Base-by-base conservation (phyloP, 495 filamentous ascomycete genomes). In the Podospora pseudopauciseta region DNA sequence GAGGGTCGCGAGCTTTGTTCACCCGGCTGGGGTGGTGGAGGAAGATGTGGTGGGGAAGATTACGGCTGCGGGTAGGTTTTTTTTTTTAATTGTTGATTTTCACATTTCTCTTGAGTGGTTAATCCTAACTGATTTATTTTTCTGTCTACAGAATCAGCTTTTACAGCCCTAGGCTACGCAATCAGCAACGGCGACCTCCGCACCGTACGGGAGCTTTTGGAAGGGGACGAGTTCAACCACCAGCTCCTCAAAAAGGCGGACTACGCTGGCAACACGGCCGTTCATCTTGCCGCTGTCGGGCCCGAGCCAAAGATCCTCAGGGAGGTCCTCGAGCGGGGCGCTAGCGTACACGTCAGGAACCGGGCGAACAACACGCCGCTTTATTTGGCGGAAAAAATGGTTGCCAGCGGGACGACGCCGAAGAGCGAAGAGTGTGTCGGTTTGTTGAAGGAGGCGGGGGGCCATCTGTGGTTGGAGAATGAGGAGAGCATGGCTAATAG, bases 221-320 rank as follows among this genome's bases (percentile, higher is more conserved):
- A 86, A 32, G 83, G 83, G 5, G 90, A 91, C 67, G 79, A 78
- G 60, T 73, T 72, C 26, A 73, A 73, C 62, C 81, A 87, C 67
- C 89, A 86, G 80, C 79, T 97, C 19, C 80, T 97, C 16, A 91
- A 91, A 72, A 87, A 88, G 66, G 85, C 87, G 54, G 94, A 97
- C 77, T 96, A 97, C 74, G 91, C 90, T 13, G 92, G 92, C 28
- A 97, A 97, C 77, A 96, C 94, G n/a, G 91, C 92, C 0, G 74
- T 87, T 63, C 87, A 88, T 74, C 80, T 89, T 0, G 87, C 87
- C 6, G 86, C 86, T 9, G 82, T 84, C 0, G 75, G 80, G 2
- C 79, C 80, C 0, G 71, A 80, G 39, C 68, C 71, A 0, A 78
- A 86, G 1, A 89, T 97, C 28, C 80, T 97, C 59, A 84, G 86